These are phyloP conservation scores for Monosporascus ibericus DNA, from an alignment of 2,329 filamentous ascomycete genomes.

Conservation along the genomic window DNA sequence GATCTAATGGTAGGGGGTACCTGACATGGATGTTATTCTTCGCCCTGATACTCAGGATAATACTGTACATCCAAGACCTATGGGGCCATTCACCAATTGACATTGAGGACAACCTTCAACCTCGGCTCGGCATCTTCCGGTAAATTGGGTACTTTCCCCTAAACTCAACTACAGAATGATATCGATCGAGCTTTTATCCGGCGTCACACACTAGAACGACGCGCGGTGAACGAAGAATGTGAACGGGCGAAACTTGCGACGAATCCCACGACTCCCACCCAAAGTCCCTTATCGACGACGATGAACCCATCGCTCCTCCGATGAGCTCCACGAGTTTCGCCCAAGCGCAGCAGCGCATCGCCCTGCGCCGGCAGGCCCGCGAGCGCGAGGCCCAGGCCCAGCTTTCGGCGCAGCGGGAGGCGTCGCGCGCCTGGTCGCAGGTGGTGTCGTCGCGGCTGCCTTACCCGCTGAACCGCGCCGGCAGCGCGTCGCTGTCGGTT, in stretches of 20 bases:
- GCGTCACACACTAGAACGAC: too few relatives aligned
- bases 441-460: conserved; percentile 46
- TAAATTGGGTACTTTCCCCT: too few relatives aligned
- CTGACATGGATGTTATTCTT: too few relatives aligned
- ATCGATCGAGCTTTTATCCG: too few relatives aligned
- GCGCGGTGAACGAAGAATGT: background rate
- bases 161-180: too few relatives aligned
- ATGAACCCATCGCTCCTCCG: conserved; percentile 9
- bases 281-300: background rate
- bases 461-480: conserved; percentile 56
- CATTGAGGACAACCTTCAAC: too few relatives aligned
- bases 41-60: too few relatives aligned
- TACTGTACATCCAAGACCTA: too few relatives aligned
- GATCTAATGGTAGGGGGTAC: too few relatives aligned
- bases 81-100: too few relatives aligned
- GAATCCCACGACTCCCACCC: background rate
- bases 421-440: conserved; percentile 47
- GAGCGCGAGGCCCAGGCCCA: conserved; percentile 59
- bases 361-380: conserved; percentile 71
- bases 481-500: conserved; percentile 39
- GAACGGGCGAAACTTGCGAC: conserved; percentile 3
- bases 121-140: too few relatives aligned
- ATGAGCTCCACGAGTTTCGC: conserved; percentile 66
- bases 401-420: conserved; percentile 43
- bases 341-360: conserved; percentile 81